These are phyloP conservation scores for Tolypocladium capitatum DNA, from an alignment of 2,329 filamentous ascomycete genomes.

Conservation along the genomic window DNA sequence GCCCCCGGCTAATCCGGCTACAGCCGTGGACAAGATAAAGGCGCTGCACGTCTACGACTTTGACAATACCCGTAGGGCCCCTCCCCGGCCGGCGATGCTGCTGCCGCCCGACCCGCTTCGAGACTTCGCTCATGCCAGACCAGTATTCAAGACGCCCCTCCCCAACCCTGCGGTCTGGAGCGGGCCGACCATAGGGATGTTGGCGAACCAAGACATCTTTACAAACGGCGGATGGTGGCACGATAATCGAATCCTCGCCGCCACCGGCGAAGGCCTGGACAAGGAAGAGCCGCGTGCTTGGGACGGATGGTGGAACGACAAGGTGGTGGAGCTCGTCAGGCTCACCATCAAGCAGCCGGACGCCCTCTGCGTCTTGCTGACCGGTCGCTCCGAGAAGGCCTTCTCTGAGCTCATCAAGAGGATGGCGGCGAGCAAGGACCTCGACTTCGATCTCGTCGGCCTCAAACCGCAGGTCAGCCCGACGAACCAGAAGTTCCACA, in stretches of 20 bases:
- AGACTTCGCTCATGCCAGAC: conserved; percentile 16
- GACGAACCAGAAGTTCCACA: conserved; percentile 61
- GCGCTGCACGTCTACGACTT: conserved; percentile 92
- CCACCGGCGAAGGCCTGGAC: conserved; percentile 72
- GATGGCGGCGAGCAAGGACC: conserved; percentile 62
- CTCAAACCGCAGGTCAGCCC: conserved; percentile 80
- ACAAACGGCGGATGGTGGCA: conserved; percentile 94
- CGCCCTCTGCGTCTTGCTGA: conserved; percentile 73
- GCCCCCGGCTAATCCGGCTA: not conserved
- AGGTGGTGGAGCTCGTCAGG: conserved; percentile 66
- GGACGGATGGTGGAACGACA: conserved; percentile 95
- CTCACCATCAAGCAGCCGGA: conserved; percentile 76
- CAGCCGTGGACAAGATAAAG: conserved; percentile 55
- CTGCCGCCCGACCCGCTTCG: not conserved
- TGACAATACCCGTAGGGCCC: conserved; percentile 71
- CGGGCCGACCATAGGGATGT: conserved; percentile 58
- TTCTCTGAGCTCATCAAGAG: conserved; percentile 71
- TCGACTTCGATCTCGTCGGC: conserved; percentile 79
- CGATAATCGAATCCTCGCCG: conserved; percentile 69
- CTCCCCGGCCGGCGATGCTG: not conserved
- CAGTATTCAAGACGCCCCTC: conserved; percentile 82
- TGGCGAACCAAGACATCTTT: conserved; percentile 65
- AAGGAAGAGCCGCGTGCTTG: conserved; percentile 73
- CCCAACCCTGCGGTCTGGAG: conserved; percentile 87
- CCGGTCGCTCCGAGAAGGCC: conserved; percentile 64